These are phyloP conservation scores for Nemania sp. DNA, from an alignment of 2,329 filamentous ascomycete genomes.

Conservation along the genomic window DNA sequence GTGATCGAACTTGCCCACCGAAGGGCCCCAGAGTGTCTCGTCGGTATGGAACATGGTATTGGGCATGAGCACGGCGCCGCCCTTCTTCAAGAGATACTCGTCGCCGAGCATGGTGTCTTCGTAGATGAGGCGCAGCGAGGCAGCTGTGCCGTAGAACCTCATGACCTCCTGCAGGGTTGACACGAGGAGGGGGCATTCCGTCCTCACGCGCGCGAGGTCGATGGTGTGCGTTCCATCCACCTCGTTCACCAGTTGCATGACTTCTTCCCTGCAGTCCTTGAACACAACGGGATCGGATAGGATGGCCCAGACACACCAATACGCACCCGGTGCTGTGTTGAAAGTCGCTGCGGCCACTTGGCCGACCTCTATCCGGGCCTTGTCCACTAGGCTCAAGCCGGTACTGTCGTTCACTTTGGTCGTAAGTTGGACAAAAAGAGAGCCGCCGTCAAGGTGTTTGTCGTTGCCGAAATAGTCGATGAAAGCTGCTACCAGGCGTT, in stretches of 20 bases:
- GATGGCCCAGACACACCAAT: constrained; percentile 7
- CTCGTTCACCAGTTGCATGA: constrained; percentile 3
- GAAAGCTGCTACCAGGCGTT: constrained; percentile 19
- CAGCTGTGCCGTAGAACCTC: constrained; percentile 5
- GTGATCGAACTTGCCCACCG: constrained; percentile 15
- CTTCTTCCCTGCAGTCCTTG: constrained; percentile 13
- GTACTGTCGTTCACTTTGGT: constrained; percentile 1
- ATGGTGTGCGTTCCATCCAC: constrained; percentile 3
- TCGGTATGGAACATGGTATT: constrained; percentile 20
- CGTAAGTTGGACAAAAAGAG: constrained; percentile 10
- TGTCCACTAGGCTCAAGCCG: constrained; percentile 7
- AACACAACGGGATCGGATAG: constrained; percentile 8
- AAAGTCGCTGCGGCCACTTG: constrained; percentile 10
- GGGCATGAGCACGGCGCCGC: constrained; percentile 25
- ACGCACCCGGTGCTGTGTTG: constrained; percentile 12
- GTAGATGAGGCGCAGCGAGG: constrained; percentile 10
- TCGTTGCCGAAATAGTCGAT: constrained; percentile 21
- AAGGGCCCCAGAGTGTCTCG: constrained; percentile 19
- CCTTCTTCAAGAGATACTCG: constrained; percentile 30
- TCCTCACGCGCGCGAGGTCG: constrained; percentile 11
- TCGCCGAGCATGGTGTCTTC: constrained; percentile 20
- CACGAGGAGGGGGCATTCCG: constrained; percentile 9
- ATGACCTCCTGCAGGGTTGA: constrained; percentile 13
- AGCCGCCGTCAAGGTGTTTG: constrained; percentile 4
- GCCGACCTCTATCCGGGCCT: constrained; percentile 8